Percentiles rank a stretch among this genome's conserved stretches.
Evolutionary conservation across 768 basidiomycete species (phyloP).

Genomic region (Mycena maculata): DNA sequence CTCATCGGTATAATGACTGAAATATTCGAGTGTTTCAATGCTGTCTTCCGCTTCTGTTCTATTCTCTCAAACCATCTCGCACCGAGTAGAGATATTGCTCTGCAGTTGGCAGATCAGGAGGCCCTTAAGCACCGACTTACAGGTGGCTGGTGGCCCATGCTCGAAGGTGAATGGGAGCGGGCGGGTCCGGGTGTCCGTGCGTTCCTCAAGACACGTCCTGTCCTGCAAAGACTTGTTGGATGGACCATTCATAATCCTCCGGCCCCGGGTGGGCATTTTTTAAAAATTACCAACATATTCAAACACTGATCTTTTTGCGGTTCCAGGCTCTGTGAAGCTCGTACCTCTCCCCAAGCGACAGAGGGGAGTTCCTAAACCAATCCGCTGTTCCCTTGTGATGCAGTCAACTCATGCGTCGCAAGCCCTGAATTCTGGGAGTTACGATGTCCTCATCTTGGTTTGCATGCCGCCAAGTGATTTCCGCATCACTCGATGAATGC

Average conservation of each 20-base stretch:
- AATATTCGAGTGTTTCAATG: slow-evolving; percentile 23
- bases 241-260: slow-evolving; percentile 12
- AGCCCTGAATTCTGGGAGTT: not conserved
- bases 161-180: slow-evolving; percentile 3
- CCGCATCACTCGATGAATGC: slow-evolving; percentile 3
- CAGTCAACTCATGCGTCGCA: not conserved
- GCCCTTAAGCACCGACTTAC: slow-evolving; percentile 20
- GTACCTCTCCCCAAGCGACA: slow-evolving; percentile 3
- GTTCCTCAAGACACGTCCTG: slow-evolving; percentile 11
- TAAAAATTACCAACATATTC: not conserved
- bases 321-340: not conserved
- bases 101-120: slow-evolving; percentile 22
- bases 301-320: not conserved
- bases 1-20: slow-evolving; percentile 8
- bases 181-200: slow-evolving; percentile 14
- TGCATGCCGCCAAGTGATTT: not conserved
- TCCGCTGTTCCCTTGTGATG: not conserved
- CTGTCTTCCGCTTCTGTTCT: slow-evolving; percentile 11
- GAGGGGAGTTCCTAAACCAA: not conserved
- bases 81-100: slow-evolving; percentile 21
- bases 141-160: slow-evolving; percentile 20
- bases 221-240: slow-evolving; percentile 19
- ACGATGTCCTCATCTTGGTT: not conserved
- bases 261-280: not conserved
- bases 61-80: slow-evolving; percentile 21